phyloP scores from a whole-genome alignment of 108 stramenopile species.

The Skeletonema tropicum region DNA sequence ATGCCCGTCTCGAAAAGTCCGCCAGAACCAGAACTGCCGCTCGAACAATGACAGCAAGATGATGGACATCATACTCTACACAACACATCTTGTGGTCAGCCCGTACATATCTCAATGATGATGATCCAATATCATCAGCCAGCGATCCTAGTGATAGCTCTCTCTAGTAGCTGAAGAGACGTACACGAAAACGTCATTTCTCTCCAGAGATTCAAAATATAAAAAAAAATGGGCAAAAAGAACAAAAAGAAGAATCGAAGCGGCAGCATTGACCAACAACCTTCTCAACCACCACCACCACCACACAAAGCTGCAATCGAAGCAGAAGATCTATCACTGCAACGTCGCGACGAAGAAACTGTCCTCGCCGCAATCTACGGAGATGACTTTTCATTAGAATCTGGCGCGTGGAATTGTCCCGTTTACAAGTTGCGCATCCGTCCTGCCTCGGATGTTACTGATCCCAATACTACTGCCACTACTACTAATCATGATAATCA shows the following conservation, averaged over 20 bases:
- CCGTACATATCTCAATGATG: no score
- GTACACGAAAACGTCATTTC: no score
- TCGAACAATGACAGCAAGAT: no score
- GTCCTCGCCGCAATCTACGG: conserved; percentile 81
- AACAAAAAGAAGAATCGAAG: conserved; percentile 28
- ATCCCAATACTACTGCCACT: neutral
- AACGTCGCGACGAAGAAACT: conserved; percentile 76
- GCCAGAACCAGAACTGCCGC: neutral
- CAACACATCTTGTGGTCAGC: no score
- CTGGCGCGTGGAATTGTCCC: conserved; percentile 60
- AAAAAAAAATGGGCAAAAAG: conserved; percentile 31
- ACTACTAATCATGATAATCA: neutral
- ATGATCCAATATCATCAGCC: no score
- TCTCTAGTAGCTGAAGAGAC: no score
- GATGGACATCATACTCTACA: no score
- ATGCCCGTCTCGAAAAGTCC: neutral
- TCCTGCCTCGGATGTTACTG: conserved; percentile 12
- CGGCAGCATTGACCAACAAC: conserved; percentile 20
- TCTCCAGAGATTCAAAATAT: no score
- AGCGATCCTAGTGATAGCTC: no score
- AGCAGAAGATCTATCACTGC: conserved; percentile 70
- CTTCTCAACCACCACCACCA: neutral
- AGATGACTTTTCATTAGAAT: conserved; percentile 54
- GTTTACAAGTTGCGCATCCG: conserved; percentile 33
- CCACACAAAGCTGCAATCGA: neutral